Conservation (phyloP, 345 rosid genomes). For the Tarenaya hassleriana region DNA sequence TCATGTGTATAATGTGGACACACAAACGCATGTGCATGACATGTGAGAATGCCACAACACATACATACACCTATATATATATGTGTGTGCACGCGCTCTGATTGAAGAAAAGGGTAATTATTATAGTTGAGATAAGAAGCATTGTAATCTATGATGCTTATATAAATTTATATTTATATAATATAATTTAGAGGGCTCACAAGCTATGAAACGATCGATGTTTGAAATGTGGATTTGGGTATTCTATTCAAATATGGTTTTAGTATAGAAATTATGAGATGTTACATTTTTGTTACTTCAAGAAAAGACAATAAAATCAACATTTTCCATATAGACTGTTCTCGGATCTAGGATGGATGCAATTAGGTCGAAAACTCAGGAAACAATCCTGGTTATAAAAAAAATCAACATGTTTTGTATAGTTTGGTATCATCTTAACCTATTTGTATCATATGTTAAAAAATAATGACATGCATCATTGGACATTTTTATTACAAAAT, state of each 20-base stretch:
- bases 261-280: conserved; percentile 26
- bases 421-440: conserved; percentile 21
- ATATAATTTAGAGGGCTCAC: conserved; percentile 15
- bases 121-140: conserved; percentile 12
- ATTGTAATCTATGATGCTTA: too few relatives aligned
- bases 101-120: conserved; percentile 15
- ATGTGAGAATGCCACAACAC: conserved; percentile 20
- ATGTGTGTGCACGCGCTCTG: conserved; percentile 8
- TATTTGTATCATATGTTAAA: conserved; percentile 10
- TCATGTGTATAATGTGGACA: too few relatives aligned
- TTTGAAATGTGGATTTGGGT: conserved; percentile 35
- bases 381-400: too few relatives aligned
- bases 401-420: too few relatives aligned
- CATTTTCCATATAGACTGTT: too few relatives aligned
- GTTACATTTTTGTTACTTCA: conserved; percentile 41
- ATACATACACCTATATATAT: too few relatives aligned
- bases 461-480: too few relatives aligned
- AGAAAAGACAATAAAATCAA: conserved; percentile 51
- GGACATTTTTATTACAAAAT: conserved; percentile 21
- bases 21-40: conserved; percentile 31
- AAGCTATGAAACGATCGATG: conserved; percentile 20
- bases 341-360: too few relatives aligned
- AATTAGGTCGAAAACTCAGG: too few relatives aligned
- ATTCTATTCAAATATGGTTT: conserved; percentile 18
- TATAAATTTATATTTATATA: too few relatives aligned